Evolutionary conservation across 805 yeast species (phyloP), one percentile per base, ranked within the genome.

Genomic region (Yarrowia sp.): DNA sequence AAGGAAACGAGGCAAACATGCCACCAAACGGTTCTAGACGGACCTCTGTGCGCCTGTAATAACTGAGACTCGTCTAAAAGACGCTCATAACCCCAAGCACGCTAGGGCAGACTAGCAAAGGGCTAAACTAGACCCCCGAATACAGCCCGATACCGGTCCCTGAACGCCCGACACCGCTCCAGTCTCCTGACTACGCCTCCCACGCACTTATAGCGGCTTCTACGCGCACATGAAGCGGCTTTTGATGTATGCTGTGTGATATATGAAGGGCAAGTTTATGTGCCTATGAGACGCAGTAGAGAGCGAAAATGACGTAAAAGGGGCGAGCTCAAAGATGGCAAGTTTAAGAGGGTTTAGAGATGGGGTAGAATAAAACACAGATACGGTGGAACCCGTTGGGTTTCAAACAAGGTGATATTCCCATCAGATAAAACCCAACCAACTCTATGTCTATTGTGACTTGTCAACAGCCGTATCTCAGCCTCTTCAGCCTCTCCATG

Each of bases 171-270:
- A 40, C 3, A 53, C 22, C 59, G 59, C 36, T 40, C 45, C 36
- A 5, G 16, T 38, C 45, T 22, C 56, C 35, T 53, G 35, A 5
- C 45, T 15, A 53, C 59, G 45, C 59, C 59, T 53, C 45, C 14
- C 36, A 53, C 45, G 59, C 59, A 53, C 59, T 19, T 19, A 16
- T 40, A 22, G 59, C 45, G 59, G 59, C 59, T 53, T 53, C 59
- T 53, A 53, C 59, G 59, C 59, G 45, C 59, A 40, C 59, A 40
- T 53, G 45, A 53, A 40, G 59, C 59, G 59, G 59, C 59, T 36
- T 38, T 53, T 53, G 59, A 36, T 53, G 59, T 53, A 53, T 19
- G 45, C 59, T 38, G 59, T 53, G 59, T 7, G 45, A 16, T 53
- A 38, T 53, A 40, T 53, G 45, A 53, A 53, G 59, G 59, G 59